Evolutionary conservation across 495 filamentous ascomycete species (phyloP).

Genomic region (Neurospora sp.): DNA sequence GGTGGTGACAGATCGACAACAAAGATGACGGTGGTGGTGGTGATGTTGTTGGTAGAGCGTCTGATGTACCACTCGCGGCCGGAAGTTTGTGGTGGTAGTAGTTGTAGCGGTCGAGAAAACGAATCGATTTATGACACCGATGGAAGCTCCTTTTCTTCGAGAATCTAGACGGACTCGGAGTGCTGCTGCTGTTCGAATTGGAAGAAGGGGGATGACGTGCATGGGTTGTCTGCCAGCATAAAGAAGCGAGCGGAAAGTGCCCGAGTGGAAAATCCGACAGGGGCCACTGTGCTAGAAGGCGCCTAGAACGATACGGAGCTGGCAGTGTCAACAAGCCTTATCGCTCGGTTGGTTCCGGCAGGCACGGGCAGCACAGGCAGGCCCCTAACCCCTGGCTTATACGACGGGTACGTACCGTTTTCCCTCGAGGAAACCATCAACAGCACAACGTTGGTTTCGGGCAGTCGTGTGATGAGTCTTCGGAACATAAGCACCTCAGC

Average conservation of each 20-base stretch:
- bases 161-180: neutral
- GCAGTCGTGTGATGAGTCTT: neutral
- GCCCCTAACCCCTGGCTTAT: neutral
- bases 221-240: neutral
- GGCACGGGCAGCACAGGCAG: neutral
- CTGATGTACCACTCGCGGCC: neutral
- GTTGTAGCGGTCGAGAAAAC: neutral
- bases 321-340: neutral
- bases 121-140: neutral
- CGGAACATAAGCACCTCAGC: neutral
- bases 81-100: neutral
- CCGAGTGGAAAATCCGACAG: neutral
- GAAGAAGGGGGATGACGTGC: constrained; percentile 1
- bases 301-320: neutral
- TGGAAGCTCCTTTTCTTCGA: neutral
- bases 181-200: neutral
- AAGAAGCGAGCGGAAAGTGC: neutral
- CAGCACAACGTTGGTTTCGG: neutral
- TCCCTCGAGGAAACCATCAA: neutral
- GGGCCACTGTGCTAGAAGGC: neutral
- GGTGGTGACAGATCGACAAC: neutral
- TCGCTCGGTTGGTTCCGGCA: neutral
- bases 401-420: neutral
- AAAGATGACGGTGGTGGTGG: neutral
- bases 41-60: too few species aligned